Evolutionary conservation across 257 asterid genomes (phyloP).

Genomic region (Nicotiana attenuata): DNA sequence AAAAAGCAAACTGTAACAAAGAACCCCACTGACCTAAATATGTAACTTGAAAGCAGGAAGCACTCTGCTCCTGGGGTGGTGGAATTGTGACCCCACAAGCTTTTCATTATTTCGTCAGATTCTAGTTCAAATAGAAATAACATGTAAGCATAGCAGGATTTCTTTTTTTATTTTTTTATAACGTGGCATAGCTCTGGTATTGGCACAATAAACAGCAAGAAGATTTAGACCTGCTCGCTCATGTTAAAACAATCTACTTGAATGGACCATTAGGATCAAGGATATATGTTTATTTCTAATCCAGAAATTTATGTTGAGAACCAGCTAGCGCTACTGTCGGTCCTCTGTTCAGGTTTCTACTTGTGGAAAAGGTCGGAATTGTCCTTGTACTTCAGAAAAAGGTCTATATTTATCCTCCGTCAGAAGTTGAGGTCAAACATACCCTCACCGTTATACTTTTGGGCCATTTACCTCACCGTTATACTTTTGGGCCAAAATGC

Average conservation of each 20-base stretch:
- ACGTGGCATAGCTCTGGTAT: not conserved
- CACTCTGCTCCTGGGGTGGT: not conserved
- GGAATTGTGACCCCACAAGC: slow-evolving; percentile 6
- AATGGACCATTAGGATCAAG: not conserved
- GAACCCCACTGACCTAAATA: not conserved
- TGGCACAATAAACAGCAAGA: not conserved
- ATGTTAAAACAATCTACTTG: not conserved
- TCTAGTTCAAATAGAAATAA: not conserved
- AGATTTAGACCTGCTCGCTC: not conserved
- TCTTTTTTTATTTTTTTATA: not conserved
- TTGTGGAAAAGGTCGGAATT: no score
- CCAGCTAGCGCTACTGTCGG: not conserved
- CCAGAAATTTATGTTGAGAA: not conserved
- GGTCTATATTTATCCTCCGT: no score
- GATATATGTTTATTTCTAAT: not conserved
- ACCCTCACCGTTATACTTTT: no score
- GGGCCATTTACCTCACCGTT: no score
- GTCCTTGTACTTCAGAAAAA: no score
- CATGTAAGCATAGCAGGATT: not conserved
- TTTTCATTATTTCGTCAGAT: not conserved
- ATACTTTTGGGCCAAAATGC: no score
- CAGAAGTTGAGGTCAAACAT: no score
- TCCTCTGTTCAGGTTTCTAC: not conserved
- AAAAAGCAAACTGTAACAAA: not conserved
- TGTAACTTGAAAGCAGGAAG: not conserved